Base-by-base conservation (phyloP, 129 eudicot species). In the Scalesia atractyloides region DNA sequence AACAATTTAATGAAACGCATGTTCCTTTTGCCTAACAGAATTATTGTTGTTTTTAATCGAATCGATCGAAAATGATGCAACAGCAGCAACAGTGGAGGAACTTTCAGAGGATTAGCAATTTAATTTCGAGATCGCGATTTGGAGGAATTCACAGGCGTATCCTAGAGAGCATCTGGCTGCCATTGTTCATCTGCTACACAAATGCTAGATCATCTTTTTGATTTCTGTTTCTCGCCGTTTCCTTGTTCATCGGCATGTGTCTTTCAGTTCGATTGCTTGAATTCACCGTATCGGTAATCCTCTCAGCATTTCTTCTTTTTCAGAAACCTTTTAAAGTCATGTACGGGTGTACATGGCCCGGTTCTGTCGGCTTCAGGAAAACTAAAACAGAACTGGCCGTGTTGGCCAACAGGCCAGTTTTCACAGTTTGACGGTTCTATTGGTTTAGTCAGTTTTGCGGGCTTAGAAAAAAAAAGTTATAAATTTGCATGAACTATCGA, bases 91-190 rank as follows among this genome's bases (percentile, higher is more conserved):
- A 59, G 7, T 18, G 9, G 11, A 54, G 46, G 26, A 54, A 34
- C 2, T 46, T 68, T 68, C 67, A 62, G 8, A 59, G 17, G 30
- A 76, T 41, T 14, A 62, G 10, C 51, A 26, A 64, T 69, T 52
- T 43, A 7, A 33, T 17, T 18, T 52, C n/a, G 11, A 10, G 33
- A 62, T 43, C 59, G 9, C 22, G 68, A 44, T 76, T 17, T 12
- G 9, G 62, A 58, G 52, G 76, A 71, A 24, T 80, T 80, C 44
- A 80, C 46, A 50, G 80, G 14, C 80, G 62, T 39, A 61, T 74
- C n/a, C 10, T 63, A 15, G 67, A 74, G 4, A 60, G 56, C 13
- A 63, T 63, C 48, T 15, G 60, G 15, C 53, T 18, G 68, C 50
- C 80, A 37, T 59, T 59, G 51, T 49, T 63, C 17, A 11, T 51